A percentile compares a stretch with the other conserved stretches of the same genome.
These are phyloP conservation scores for Metschnikowia lochheadii DNA, from an alignment of 805 yeast species.

Conservation along the genomic window DNA sequence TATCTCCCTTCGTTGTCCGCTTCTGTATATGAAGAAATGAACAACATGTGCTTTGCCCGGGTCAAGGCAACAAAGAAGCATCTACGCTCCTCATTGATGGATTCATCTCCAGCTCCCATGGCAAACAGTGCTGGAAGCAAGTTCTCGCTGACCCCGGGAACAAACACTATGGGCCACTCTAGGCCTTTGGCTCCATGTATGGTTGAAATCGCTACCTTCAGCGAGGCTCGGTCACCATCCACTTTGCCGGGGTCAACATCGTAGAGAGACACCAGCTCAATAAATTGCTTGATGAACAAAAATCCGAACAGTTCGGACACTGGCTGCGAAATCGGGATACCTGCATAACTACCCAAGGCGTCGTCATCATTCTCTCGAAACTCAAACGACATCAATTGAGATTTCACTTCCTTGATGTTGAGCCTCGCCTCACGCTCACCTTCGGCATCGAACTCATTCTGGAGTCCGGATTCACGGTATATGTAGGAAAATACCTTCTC, in stretches of 20 bases:
- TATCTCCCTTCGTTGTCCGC: constrained; percentile 11
- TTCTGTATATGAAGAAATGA: constrained; percentile 35
- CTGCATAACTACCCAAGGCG: too few species aligned
- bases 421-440: constrained; percentile 27
- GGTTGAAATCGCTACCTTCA: constrained; percentile 56
- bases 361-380: constrained; percentile 20
- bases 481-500: constrained; percentile 23
- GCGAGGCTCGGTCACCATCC: constrained; percentile 13
- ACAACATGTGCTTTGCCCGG: constrained; percentile 63
- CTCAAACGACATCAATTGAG: constrained; percentile 32
- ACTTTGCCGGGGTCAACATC: constrained; percentile 21
- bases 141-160: constrained; percentile 68
- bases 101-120: constrained; percentile 22
- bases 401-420: constrained; percentile 39
- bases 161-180: constrained; percentile 92
- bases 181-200: constrained; percentile 91
- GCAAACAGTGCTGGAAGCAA: constrained; percentile 58
- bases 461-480: constrained; percentile 27
- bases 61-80: constrained; percentile 87
- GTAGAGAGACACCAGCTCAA: constrained; percentile 16
- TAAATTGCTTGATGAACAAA: constrained; percentile 9
- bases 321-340: not conserved
- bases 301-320: constrained; percentile 13
- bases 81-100: constrained; percentile 72
- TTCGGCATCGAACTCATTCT: constrained; percentile 25